Conservation (phyloP, 495 filamentous ascomycete species). For the Delitschia confertaspora region DNA sequence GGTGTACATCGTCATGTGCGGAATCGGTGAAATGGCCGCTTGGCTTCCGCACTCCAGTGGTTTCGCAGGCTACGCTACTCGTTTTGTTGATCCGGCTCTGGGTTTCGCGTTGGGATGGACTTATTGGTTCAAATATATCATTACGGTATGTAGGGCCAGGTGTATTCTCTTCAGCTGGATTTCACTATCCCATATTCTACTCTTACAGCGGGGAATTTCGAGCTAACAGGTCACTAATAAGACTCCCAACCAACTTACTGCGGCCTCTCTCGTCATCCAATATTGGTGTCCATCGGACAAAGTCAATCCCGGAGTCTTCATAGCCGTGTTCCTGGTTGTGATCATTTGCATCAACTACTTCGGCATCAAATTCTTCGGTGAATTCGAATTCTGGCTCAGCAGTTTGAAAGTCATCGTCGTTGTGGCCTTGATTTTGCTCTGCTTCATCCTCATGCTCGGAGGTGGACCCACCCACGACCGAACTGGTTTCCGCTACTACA, state of each 20-base stretch:
- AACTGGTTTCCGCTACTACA: conserved; percentile 43
- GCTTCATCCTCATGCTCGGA: conserved; percentile 61
- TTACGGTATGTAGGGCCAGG: no score
- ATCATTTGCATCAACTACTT: conserved; percentile 47
- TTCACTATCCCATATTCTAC: no score
- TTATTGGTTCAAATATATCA: conserved; percentile 55
- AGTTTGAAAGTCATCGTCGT: conserved; percentile 32
- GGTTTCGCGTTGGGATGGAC: conserved; percentile 53
- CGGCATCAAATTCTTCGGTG: conserved; percentile 62
- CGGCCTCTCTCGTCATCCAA: conserved; percentile 59
- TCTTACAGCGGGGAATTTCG: no score
- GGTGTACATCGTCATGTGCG: conserved; percentile 53
- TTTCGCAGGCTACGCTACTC: conserved; percentile 52
- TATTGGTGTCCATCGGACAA: conserved; percentile 54
- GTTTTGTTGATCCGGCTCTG: conserved; percentile 54
- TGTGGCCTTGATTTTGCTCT: conserved; percentile 43
- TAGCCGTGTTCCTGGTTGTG: conserved; percentile 45
- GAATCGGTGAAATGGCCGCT: conserved; percentile 55
- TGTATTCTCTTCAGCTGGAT: no score
- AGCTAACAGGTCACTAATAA: no score
- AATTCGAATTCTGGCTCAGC: conserved; percentile 76
- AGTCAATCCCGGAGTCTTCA: conserved; percentile 57
- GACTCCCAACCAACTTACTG: conserved; percentile 70
- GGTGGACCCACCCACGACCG: conserved; percentile 63
- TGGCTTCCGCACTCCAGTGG: conserved; percentile 49